Percentiles rank a stretch among this genome's conserved stretches.
Conservation (phyloP, 2,329 filamentous ascomycete genomes). For the Neofusicoccum kwambonambiense region DNA sequence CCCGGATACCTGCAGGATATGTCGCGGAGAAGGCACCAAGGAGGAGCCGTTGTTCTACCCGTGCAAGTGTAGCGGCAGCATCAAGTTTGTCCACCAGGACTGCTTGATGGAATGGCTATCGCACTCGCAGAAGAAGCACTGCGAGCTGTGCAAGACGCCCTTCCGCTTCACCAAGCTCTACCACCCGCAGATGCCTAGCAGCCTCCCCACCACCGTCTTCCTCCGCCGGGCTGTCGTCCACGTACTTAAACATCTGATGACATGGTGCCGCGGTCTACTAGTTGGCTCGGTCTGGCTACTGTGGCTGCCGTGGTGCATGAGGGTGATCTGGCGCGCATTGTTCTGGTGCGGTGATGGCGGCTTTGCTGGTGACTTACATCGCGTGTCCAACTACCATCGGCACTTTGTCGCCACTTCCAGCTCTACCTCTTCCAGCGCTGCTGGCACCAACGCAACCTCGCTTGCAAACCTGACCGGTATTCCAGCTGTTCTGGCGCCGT, state of each 20-base stretch:
- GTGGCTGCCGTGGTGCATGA: conserved; percentile 85
- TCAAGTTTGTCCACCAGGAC: conserved; percentile 97
- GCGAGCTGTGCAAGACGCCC: conserved; percentile 97
- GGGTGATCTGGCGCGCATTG: conserved; percentile 86
- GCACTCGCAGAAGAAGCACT: conserved; percentile 99
- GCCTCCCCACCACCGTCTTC: conserved; percentile 78
- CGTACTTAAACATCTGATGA: conserved; percentile 66
- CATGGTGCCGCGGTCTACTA: conserved; percentile 74
- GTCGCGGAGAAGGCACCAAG: conserved; percentile 78
- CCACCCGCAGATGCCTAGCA: conserved; percentile 85
- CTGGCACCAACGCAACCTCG: conserved; percentile 24
- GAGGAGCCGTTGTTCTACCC: conserved; percentile 92
- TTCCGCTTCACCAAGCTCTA: conserved; percentile 99
- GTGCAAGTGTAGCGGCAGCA: conserved; percentile 98
- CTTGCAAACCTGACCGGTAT: conserved; percentile 21
- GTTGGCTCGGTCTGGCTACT: conserved; percentile 87
- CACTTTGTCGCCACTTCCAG: conserved; percentile 16
- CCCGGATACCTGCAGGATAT: conserved; percentile 92
- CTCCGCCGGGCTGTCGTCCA: conserved; percentile 75
- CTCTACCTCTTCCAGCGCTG: conserved; percentile 22
- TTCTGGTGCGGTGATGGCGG: conserved; percentile 91
- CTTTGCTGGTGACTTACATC: conserved; percentile 51
- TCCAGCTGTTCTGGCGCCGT: conserved; percentile 34
- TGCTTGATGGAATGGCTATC: conserved; percentile 99
- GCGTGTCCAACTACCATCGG: conserved; percentile 23